Percentiles rank a stretch among this genome's conserved stretches.
Evolutionary conservation across 129 eudicot species (phyloP).

Genomic region (Flaveria ramosissima): DNA sequence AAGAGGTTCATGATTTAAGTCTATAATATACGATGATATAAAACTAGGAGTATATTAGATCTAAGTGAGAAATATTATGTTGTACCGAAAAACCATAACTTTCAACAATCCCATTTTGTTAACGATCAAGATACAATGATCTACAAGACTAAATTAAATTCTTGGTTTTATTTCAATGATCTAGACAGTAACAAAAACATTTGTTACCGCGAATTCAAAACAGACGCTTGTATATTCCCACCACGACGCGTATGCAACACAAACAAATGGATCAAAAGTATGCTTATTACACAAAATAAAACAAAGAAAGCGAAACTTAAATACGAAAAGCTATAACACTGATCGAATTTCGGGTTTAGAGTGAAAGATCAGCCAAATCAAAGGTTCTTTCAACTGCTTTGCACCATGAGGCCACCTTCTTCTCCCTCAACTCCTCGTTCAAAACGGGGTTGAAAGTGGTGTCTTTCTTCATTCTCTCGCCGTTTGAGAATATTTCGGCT

Average conservation of each 20-base stretch:
- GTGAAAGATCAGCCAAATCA: conserved; percentile 95
- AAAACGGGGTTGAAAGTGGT: conserved; percentile 57
- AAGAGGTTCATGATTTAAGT: no score
- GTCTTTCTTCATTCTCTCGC: conserved; percentile 65
- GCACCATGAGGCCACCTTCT: conserved; percentile 93
- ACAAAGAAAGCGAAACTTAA: background rate
- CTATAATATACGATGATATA: no score
- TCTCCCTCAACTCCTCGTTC: conserved; percentile 64
- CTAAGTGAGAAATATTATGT: no score
- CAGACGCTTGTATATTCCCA: background rate
- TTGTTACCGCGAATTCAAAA: background rate
- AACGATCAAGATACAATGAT: no score
- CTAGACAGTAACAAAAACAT: background rate
- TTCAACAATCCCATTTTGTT: no score
- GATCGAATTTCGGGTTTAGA: conserved; percentile 29
- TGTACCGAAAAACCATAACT: no score
- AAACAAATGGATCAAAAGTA: background rate
- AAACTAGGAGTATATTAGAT: no score
- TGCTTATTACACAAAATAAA: conserved; percentile 22
- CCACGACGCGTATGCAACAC: background rate
- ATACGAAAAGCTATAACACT: background rate
- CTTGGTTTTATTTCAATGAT: background rate
- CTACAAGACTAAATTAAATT: no score
- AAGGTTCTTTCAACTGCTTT: conserved; percentile 87
- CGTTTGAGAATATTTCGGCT: conserved; percentile 64